Percentiles rank a stretch among this genome's conserved stretches.
phyloP scores from a whole-genome alignment of 768 basidiomycete genomes.

The Lactarius quietus region DNA sequence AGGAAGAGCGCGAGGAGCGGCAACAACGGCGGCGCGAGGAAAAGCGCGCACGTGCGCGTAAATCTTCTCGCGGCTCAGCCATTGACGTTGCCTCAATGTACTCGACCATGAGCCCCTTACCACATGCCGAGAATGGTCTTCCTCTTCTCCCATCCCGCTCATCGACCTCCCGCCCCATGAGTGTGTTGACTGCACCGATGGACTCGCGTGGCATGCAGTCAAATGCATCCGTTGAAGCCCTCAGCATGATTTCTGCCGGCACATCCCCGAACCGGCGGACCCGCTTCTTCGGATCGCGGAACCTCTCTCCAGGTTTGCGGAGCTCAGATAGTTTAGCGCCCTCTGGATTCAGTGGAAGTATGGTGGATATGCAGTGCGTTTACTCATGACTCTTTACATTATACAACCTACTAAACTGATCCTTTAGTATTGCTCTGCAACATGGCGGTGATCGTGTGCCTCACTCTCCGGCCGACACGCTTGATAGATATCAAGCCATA shows the following conservation, averaged over 20 bases:
- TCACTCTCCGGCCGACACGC: conserved; percentile 19
- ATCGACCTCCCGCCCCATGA: conserved; percentile 46
- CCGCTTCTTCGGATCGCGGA: conserved; percentile 75
- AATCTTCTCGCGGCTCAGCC: conserved; percentile 66
- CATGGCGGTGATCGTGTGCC: conserved; percentile 43
- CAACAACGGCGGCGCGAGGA: conserved; percentile 69
- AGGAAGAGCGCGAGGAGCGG: conserved; percentile 71
- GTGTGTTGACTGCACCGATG: conserved; percentile 55
- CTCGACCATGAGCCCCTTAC: conserved; percentile 56
- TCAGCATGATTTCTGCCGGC: conserved; percentile 57
- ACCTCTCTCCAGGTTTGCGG: conserved; percentile 65
- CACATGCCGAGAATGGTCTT: conserved; percentile 56
- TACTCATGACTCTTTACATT: conserved; percentile 2
- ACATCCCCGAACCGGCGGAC: conserved; percentile 57
- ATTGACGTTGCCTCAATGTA: conserved; percentile 73
- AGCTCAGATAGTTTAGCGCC: conserved; percentile 79
- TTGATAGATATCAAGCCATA: conserved; percentile 27
- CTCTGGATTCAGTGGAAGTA: conserved; percentile 82
- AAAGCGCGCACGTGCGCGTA: conserved; percentile 57
- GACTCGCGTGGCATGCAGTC: conserved; percentile 59
- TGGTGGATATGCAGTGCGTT: conserved; percentile 91
- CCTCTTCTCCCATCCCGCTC: conserved; percentile 39
- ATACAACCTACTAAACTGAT: conserved; percentile 14
- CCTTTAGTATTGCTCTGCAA: conserved; percentile 68
- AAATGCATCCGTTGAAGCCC: conserved; percentile 76